Evolutionary conservation across 108 stramenopile species (phyloP), one percentile per base, ranked within the genome.

Genomic region (Halocafeteria seosinensis): DNA sequence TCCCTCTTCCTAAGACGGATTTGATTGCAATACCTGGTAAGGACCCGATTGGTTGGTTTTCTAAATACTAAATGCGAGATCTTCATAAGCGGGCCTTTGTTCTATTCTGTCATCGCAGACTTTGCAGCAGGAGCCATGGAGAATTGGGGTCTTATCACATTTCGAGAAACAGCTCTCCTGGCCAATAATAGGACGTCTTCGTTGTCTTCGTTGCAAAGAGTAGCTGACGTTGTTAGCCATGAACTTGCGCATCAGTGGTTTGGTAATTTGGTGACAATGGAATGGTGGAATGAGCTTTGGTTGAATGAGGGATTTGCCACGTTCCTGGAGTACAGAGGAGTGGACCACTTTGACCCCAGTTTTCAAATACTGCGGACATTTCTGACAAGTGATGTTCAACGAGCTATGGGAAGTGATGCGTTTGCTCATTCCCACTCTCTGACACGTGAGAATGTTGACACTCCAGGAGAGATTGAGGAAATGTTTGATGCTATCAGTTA

Each of bases 211-310:
- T 87, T 84, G 27, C 87, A 88, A 55, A 79, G 91, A 3, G 92
- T 96, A 33, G 90, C 89, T 64, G 84, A 81, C 0, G 95, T 96
- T 5, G 92, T 96, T n/a, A 85, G 84, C 25, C 95, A 96, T 71
- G 95, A 96, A 71, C 77, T 94, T 17, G 95, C 92, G 0, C 95
- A 96, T 79, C 80, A 80, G 65, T 94, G 91, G 95, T 91, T 92
- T 62, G 92, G 94, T 47, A 91, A 96, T 65, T 76, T 94, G 11
- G 92, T 96, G 6, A 96, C 94, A 62, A 94, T 92, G 91, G 68
- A 72, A 6, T 92, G 87, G 87, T 96, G 95, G 95, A 86, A 88
- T 69, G 90, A 90, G 72, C 75, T 96, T 50, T 96, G 89, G 88
- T 76, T 96, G 57, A 96, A 96, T 67, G 95, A 96, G 68, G 92